Percentiles rank a stretch among this genome's conserved stretches.
phyloP scores from a whole-genome alignment of 2,329 filamentous ascomycete species.

The Venturia nashicola region DNA sequence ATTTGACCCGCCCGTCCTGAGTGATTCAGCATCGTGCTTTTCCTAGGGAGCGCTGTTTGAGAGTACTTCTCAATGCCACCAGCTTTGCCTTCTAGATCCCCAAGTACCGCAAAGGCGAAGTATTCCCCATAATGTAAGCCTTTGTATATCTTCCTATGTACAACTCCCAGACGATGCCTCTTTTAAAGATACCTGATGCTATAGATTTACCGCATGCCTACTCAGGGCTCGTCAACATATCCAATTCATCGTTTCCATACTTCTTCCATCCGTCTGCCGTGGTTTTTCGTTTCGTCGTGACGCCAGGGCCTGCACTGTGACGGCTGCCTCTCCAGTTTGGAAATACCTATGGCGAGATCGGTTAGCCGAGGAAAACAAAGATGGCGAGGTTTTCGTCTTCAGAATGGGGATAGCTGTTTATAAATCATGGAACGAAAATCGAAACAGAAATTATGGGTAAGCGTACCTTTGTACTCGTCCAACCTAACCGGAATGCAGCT shows the following conservation, averaged over 20 bases:
- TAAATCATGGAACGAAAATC: not conserved
- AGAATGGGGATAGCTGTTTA: not conserved
- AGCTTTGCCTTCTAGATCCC: not conserved
- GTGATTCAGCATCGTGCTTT: not conserved
- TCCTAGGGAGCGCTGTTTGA: not conserved
- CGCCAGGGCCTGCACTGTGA: slow-evolving; percentile 64
- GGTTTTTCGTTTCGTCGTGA: slow-evolving; percentile 63
- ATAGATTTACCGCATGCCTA: slow-evolving; percentile 18
- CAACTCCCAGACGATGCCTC: not conserved
- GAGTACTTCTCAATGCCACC: not conserved
- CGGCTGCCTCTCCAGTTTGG: slow-evolving; percentile 46
- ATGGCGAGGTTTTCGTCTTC: not conserved
- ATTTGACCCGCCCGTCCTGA: not conserved
- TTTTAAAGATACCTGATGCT: not conserved
- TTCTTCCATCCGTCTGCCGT: slow-evolving; percentile 40
- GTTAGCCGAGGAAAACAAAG: not conserved
- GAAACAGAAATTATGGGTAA: not conserved
- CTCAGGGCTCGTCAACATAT: slow-evolving; percentile 58
- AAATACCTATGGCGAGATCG: slow-evolving; percentile 35
- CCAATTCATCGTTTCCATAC: slow-evolving; percentile 34
- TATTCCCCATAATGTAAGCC: not conserved
- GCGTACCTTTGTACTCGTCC: slow-evolving; percentile 83
- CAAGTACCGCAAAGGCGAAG: not conserved
- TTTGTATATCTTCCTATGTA: not conserved
- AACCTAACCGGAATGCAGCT: slow-evolving; percentile 82